phyloP scores from a whole-genome alignment of 2,329 filamentous ascomycete genomes.

The Dactylellina sp. region DNA sequence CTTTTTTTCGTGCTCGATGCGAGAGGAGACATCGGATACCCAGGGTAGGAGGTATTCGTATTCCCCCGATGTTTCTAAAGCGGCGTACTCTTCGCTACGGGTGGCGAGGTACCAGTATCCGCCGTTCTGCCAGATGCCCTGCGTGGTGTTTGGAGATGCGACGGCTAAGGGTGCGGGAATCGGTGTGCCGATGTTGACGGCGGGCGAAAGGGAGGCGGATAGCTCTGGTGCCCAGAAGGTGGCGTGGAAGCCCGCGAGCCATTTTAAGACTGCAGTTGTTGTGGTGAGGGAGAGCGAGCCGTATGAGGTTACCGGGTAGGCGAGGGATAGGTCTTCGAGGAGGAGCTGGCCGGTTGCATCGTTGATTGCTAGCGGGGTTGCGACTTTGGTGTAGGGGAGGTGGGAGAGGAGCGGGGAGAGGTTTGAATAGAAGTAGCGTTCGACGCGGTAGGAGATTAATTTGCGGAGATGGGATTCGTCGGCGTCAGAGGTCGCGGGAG shows the following conservation, averaged over 20 bases:
- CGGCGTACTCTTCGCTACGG: conserved; percentile 69
- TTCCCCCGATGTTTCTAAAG: conserved; percentile 64
- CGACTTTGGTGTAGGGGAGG: conserved; percentile 55
- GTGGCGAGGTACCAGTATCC: conserved; percentile 78
- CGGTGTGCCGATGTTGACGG: conserved; percentile 60
- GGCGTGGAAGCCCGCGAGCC: conserved; percentile 73
- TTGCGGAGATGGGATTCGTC: conserved; percentile 70
- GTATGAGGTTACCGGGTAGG: conserved; percentile 27
- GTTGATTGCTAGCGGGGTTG: conserved; percentile 40
- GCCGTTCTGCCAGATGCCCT: conserved; percentile 72
- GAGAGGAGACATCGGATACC: conserved; percentile 68
- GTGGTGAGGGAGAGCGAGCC: conserved; percentile 63
- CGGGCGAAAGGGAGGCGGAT: no score
- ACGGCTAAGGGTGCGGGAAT: conserved; percentile 72
- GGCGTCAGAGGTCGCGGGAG: conserved; percentile 16
- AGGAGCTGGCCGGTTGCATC: conserved; percentile 45
- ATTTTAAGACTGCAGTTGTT: conserved; percentile 70
- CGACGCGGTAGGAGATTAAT: conserved; percentile 75
- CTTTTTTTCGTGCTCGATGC: conserved; percentile 69
- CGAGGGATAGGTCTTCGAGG: conserved; percentile 68
- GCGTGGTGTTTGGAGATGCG: conserved; percentile 44
- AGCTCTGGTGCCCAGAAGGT: conserved; percentile 66
- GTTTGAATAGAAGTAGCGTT: conserved; percentile 74
- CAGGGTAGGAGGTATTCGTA: conserved; percentile 71
- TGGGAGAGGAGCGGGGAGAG: conserved; percentile 67